phyloP scores from a whole-genome alignment of 257 asterid genomes.

The Echites panduratus region DNA sequence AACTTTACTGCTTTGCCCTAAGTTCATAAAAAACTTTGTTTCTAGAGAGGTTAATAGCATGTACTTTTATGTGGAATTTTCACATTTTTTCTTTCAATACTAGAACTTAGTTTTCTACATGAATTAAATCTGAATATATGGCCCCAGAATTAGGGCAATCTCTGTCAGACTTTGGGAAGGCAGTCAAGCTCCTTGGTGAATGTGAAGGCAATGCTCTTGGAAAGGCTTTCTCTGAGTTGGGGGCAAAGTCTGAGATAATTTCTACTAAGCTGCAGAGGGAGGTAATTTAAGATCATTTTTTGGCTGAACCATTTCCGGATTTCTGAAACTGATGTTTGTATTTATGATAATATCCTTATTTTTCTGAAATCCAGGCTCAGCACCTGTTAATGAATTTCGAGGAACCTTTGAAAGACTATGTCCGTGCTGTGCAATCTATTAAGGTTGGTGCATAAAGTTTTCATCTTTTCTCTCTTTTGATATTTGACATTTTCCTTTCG shows the following conservation, averaged over 20 bases:
- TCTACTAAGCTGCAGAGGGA: conserved; percentile 78
- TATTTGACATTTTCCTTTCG: background rate
- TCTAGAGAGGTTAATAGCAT: background rate
- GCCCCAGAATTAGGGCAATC: conserved; percentile 84
- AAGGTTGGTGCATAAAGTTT: conserved; percentile 48
- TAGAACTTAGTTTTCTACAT: background rate
- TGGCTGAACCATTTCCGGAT: background rate
- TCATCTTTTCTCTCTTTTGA: background rate
- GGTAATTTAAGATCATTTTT: conserved; percentile 30
- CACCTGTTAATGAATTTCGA: conserved; percentile 90
- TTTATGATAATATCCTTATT: background rate
- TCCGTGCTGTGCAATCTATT: conserved; percentile 93
- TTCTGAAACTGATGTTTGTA: background rate
- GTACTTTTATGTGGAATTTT: background rate
- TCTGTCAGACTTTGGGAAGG: conserved; percentile 87
- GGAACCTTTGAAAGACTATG: conserved; percentile 95
- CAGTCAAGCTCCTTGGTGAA: conserved; percentile 77
- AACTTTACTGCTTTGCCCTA: too few relatives aligned
- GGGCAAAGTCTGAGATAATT: conserved; percentile 70
- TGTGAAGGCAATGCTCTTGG: conserved; percentile 85
- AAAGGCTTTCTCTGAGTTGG: conserved; percentile 87
- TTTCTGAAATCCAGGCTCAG: conserved; percentile 59
- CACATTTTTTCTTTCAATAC: background rate
- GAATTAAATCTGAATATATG: conserved; percentile 12
- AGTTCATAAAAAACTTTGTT: background rate